These are phyloP conservation scores for Ramalina intermedia DNA, from an alignment of 495 filamentous ascomycete species.

Conservation along the genomic window DNA sequence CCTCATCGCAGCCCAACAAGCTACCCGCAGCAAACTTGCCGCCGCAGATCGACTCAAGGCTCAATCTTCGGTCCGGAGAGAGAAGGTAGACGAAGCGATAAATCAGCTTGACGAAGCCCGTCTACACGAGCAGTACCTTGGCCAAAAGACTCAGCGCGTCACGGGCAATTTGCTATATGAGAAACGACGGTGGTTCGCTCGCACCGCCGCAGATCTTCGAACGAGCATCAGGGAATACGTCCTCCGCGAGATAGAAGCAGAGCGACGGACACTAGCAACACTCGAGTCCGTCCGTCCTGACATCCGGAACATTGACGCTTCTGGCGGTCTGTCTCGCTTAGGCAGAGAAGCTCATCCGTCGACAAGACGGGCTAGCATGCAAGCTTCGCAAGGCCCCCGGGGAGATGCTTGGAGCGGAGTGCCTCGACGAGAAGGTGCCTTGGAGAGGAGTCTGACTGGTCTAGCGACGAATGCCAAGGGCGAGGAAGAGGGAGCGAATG, in stretches of 20 bases:
- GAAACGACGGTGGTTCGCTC: slow-evolving; percentile 79
- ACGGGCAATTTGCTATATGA: slow-evolving; percentile 80
- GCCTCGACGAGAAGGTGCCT: slow-evolving; percentile 61
- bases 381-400: slow-evolving; percentile 81
- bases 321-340: slow-evolving; percentile 74
- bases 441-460: slow-evolving; percentile 63
- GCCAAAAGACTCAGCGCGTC: slow-evolving; percentile 70
- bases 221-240: slow-evolving; percentile 80
- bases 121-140: slow-evolving; percentile 60
- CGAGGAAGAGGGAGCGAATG: slow-evolving; percentile 27
- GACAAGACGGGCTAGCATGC: slow-evolving; percentile 56
- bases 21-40: slow-evolving; percentile 58
- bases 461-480: slow-evolving; percentile 32
- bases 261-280: slow-evolving; percentile 81
- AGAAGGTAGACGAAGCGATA: slow-evolving; percentile 96
- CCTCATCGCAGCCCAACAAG: slow-evolving; percentile 72
- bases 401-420: slow-evolving; percentile 97
- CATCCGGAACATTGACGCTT: slow-evolving; percentile 80
- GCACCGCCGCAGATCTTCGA: slow-evolving; percentile 69
- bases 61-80: slow-evolving; percentile 64
- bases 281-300: slow-evolving; percentile 86
- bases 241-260: slow-evolving; percentile 86
- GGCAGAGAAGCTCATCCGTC: slow-evolving; percentile 78
- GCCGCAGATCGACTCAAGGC: slow-evolving; percentile 82
- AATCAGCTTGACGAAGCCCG: slow-evolving; percentile 74